phyloP scores from a whole-genome alignment of 2,329 filamentous ascomycete genomes.

The Penicillium sp. region DNA sequence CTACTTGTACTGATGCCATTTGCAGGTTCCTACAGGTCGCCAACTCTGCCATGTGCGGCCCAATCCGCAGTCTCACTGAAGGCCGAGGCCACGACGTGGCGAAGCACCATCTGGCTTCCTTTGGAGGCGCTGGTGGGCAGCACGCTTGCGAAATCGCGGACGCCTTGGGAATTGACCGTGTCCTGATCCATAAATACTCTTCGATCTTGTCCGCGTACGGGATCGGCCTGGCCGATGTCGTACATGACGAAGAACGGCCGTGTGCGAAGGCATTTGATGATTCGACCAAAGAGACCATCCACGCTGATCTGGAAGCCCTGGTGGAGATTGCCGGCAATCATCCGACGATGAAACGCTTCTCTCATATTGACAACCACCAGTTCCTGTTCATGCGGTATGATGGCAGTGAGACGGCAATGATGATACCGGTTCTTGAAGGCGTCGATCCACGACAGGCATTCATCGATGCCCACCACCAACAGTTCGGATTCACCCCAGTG shows the following conservation, averaged over 20 bases:
- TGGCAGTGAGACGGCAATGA: too few relatives aligned
- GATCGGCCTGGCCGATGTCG: slow-evolving; percentile 88
- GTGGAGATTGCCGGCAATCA: too few relatives aligned
- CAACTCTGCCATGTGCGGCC: slow-evolving; percentile 54
- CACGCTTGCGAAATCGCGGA: slow-evolving; percentile 89
- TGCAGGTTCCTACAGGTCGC: slow-evolving; percentile 47
- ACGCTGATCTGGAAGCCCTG: too few relatives aligned
- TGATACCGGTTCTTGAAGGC: too few relatives aligned
- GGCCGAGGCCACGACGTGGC: slow-evolving; percentile 89
- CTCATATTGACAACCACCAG: too few relatives aligned
- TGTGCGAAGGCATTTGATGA: too few relatives aligned
- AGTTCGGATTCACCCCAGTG: slow-evolving; percentile 87
- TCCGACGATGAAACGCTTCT: too few relatives aligned
- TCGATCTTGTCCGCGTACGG: slow-evolving; percentile 90
- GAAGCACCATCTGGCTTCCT: slow-evolving; percentile 84
- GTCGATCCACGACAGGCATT: slow-evolving; percentile 65
- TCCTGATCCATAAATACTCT: slow-evolving; percentile 84
- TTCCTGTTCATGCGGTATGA: too few relatives aligned
- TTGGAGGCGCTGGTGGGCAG: slow-evolving; percentile 88
- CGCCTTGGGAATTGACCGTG: slow-evolving; percentile 78
- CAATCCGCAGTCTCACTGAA: slow-evolving; percentile 86
- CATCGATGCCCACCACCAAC: slow-evolving; percentile 78
- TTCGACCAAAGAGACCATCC: too few relatives aligned
- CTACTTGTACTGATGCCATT: slow-evolving; percentile 34
- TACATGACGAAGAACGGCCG: slow-evolving; percentile 73